Evolutionary conservation across 805 yeast species (phyloP), one percentile per base, ranked within the genome.

Genomic region (Blastobotrys attinorum): DNA sequence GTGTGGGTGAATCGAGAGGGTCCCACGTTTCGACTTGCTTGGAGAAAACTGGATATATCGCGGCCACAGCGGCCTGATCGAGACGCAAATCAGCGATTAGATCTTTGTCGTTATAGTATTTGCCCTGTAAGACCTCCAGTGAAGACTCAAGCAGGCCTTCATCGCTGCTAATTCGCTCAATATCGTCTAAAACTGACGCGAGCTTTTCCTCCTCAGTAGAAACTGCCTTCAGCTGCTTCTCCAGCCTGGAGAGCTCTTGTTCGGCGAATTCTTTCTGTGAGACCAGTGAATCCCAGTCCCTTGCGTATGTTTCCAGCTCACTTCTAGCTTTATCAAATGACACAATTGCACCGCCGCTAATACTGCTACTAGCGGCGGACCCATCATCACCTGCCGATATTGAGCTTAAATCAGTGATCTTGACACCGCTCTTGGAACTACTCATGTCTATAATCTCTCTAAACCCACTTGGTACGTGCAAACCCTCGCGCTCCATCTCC

Each of bases 201-300:
- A 52, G 71, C 69, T 50, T 64, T 69, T 57, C 70, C 62, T 50
- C 62, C 59, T 22, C 62, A n/a, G n/a, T n/a, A 46, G 46, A 63
- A 64, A 41, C 63, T 64, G 31, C 46, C 16, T 48, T 50, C 32
- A 46, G 8, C 18, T 40, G 22, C 7, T 23, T 23, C 15, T 43
- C 48, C 32, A 47, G 16, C 29, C 38, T 40, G n/a, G 10, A 4
- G 8, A 21, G n/a, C 27, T 37, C 27, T 5, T 21, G 7, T n/a
- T 21, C 16, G 29, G 31, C 16, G 54, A 25, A 62, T 37, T 40
- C 57, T 56, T 23, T 41, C 29, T 34, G 56, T 47, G 36, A 55
- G 46, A 43, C 51, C 52, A 47, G 39, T 52, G 27, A 17, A 11
- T 33, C n/a, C 52, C 62, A 56, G 38, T 59, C 59, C 43, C 53